Evolutionary conservation across 2,329 filamentous ascomycete species (phyloP).

Genomic region (Xylaria sp.): DNA sequence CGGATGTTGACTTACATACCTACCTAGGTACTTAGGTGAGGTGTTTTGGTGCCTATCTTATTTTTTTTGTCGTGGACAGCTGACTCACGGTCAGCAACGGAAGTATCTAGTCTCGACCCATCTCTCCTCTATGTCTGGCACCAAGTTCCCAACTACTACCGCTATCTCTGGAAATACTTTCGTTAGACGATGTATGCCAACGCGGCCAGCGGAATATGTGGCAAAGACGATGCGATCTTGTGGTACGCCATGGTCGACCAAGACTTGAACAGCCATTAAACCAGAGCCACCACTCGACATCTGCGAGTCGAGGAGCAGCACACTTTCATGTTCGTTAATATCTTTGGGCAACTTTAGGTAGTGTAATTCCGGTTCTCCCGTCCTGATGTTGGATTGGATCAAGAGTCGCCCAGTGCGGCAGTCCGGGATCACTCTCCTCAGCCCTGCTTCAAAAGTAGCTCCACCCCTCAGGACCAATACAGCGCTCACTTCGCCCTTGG

Average conservation of each 20-base stretch:
- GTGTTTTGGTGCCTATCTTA: conserved; percentile 14
- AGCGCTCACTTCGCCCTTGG: conserved; percentile 81
- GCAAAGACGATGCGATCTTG: conserved; percentile 90
- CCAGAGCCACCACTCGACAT: conserved; percentile 89
- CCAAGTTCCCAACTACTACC: conserved; percentile 85
- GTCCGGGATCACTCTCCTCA: conserved; percentile 91
- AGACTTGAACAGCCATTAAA: conserved; percentile 95
- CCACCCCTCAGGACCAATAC: conserved; percentile 91
- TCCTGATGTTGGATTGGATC: conserved; percentile 87
- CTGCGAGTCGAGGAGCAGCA: conserved; percentile 90
- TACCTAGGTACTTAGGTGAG: conserved; percentile 7
- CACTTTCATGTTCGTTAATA: conserved; percentile 79
- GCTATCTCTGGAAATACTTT: conserved; percentile 89
- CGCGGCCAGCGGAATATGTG: conserved; percentile 87
- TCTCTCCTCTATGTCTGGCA: conserved; percentile 82
- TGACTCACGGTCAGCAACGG: conserved; percentile 70
- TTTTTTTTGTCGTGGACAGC: conserved; percentile 2
- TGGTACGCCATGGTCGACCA: conserved; percentile 91
- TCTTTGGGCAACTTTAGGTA: conserved; percentile 83
- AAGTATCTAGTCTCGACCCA: conserved; percentile 94
- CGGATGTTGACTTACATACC: conserved; percentile 16
- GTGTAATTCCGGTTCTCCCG: conserved; percentile 91
- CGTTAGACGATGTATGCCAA: conserved; percentile 85
- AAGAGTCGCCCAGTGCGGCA: conserved; percentile 88
- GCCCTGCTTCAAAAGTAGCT: conserved; percentile 85